Base-by-base conservation (phyloP, 1,284 basidiomycete genomes). In the Cryptococcus sp. region DNA sequence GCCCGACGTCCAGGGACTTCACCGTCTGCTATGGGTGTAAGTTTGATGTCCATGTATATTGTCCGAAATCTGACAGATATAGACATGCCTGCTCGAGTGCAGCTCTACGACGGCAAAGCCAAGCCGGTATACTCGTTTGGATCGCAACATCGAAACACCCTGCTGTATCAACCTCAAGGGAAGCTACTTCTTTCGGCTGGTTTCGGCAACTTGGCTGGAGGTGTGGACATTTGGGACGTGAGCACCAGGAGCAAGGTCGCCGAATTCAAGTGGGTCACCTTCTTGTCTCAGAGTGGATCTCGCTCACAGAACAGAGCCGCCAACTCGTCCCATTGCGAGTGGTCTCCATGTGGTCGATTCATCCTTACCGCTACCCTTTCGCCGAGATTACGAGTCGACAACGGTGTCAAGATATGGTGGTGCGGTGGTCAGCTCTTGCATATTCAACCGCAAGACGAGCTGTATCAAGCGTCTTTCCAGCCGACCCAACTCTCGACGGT, bases 1-100 rank as follows among this genome's bases (percentile, higher is more conserved):
- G 84, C 62, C 92, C 94, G n/a, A 95, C 91, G 63, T 90, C 87
- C 47, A 89, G 93, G 69, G 94, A 98, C 73, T 98, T 97, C 65
- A 83, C 84, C 52, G 93, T 97, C 32, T 85, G 92, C 41, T 97
- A 97, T 68, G 93, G 94, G 59, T 97, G 88, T 91, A 63, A 73
- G 88, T 80, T 28, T 12, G 23, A 41, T 22, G 19, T 0, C 3
- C 43, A 28, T 31, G 22, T 42, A 45, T 19, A 37, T 45, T 4
- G 43, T 32, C 12, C 52, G 12, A 43, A 36, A 11, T 6, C 23
- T 16, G 5, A 43, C 49, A 25, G 25, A 34, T 2, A 9, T 9
- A 91, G 87, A 83, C 73, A 97, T 97, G 89, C 95, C 94, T 1
- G 90, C 94, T 14, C 93, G 94, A 72, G 83, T 85, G 0, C 85